These are phyloP conservation scores for Emericellopsis atlantica DNA, from an alignment of 2,329 filamentous ascomycete genomes.

Conservation along the genomic window DNA sequence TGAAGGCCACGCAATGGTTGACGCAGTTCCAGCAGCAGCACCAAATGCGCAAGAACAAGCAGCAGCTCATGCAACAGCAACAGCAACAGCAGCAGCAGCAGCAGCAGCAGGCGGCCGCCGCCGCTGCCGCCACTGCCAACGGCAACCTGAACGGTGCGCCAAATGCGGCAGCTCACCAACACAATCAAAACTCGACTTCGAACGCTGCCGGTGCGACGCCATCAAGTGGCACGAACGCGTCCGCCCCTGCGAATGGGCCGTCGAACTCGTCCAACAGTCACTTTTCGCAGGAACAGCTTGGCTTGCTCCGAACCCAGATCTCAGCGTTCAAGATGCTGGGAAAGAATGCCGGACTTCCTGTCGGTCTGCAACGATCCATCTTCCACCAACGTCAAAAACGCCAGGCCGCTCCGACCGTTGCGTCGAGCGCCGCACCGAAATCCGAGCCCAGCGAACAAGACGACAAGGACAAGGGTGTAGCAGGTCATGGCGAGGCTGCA, in stretches of 20 bases:
- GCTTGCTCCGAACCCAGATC: slow-evolving; percentile 73
- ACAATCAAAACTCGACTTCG: slow-evolving; percentile 20
- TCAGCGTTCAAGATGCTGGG: slow-evolving; percentile 81
- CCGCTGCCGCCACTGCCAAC: slow-evolving; percentile 20
- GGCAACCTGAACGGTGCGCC: slow-evolving; percentile 33
- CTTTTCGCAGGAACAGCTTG: slow-evolving; percentile 69
- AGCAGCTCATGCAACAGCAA: slow-evolving; percentile 25
- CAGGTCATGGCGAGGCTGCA: slow-evolving; percentile 19
- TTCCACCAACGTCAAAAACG: slow-evolving; percentile 63
- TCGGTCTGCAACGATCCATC: slow-evolving; percentile 68
- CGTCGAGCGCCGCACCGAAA: slow-evolving; percentile 21
- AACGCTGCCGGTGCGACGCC: slow-evolving; percentile 13
- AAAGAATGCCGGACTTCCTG: slow-evolving; percentile 73
- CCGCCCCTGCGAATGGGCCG: slow-evolving; percentile 10
- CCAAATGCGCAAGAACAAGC: slow-evolving; percentile 36
- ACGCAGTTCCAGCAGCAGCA: slow-evolving; percentile 57
- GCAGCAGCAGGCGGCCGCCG: slow-evolving; percentile 34
- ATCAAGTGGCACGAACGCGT: slow-evolving; percentile 15
- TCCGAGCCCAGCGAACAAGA: slow-evolving; percentile 12
- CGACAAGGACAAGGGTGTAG: slow-evolving; percentile 20
- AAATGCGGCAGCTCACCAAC: slow-evolving; percentile 36
- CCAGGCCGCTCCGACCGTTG: slow-evolving; percentile 35
- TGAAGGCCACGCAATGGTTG: slow-evolving; percentile 70
- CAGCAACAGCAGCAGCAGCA: slow-evolving; percentile 29
- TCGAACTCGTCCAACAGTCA: slow-evolving; percentile 29